Percentiles rank a stretch among this genome's conserved stretches.
phyloP scores from a whole-genome alignment of 352 stramenopile species.

The Phytophthora fragariae region DNA sequence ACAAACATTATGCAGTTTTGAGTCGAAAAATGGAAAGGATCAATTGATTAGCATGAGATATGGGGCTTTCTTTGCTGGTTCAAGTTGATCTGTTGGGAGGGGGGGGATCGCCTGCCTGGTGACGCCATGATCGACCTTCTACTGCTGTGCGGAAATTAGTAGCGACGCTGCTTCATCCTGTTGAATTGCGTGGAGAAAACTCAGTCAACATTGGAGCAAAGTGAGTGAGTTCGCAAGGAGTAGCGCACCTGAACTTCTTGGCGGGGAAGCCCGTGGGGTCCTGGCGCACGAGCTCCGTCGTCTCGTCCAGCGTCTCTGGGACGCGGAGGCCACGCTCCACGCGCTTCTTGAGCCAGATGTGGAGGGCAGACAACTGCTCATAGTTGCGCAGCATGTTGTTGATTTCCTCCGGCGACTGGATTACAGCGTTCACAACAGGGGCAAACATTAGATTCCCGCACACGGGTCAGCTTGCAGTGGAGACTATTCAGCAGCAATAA shows the following conservation, averaged over 20 bases:
- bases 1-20: background rate
- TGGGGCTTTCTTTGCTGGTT: background rate
- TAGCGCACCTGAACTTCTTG: constrained; percentile 79
- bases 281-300: constrained; percentile 78
- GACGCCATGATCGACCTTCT: constrained; percentile 2
- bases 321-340: constrained; percentile 79
- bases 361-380: constrained; percentile 79
- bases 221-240: background rate
- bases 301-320: constrained; percentile 81
- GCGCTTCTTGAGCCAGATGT: constrained; percentile 82
- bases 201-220: constrained; percentile 14
- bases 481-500: background rate
- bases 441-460: background rate
- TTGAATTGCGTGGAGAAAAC: constrained; percentile 1
- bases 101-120: constrained; percentile 7
- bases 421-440: background rate
- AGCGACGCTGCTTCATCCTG: constrained; percentile 79
- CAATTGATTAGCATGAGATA: constrained; percentile 14
- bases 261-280: constrained; percentile 88
- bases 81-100: background rate
- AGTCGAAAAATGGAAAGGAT: background rate
- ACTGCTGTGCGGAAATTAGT: constrained; percentile 42
- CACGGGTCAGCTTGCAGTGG: background rate
- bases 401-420: constrained; percentile 81
- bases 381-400: constrained; percentile 90